Evolutionary conservation across 225 moss, liverwort and hornwort genomes (phyloP), one percentile per base, ranked within the genome.

Genomic region (Pleurozium schreberi): DNA sequence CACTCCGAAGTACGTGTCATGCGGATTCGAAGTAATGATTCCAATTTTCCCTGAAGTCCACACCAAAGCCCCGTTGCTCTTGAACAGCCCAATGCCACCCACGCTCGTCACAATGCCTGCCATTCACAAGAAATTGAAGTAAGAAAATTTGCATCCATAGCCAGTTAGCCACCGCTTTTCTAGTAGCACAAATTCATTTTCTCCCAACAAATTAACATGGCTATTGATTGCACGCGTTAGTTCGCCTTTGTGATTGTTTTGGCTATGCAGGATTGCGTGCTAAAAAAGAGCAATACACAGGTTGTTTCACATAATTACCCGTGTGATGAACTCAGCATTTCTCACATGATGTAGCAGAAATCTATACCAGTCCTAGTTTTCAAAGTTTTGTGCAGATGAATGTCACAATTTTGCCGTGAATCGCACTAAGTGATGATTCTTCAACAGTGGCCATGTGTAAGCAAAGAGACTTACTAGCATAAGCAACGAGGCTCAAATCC

Each of bases 41-140:
- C 36, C 23, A 25, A 90, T 68, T 14, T 42, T 40, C 25, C 92
- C 92, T 9, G 90, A 88, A 3, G 85, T 89, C 88, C 88, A 93
- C 85, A 93, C 89, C 55, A 92, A 14, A 7, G 58, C 49, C 13
- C 83, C 83, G 60, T 89, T 89, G 82, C 50, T 67, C 83, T 85
- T 88, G 90, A 78, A 92, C 28, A 93, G 82, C 6, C 90, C 89
- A 27, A 93, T 88, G 27, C 93, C 89, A 38, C 93, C 93, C 45
- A 79, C 80, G 6, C 30, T 61, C 10, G 88, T 85, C 71, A 89
- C 88, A 34, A 91, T 90, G 68, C 86, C 93, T 93, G 91, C 67
- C 52, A 84, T 58, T 63, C n/a, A 55, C 20, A 74, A 45, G 59
- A 68, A 31, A 8, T 22, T 21, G 0, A 87, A 57, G 23, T 86